Evolutionary conservation across 225 moss, liverwort and hornwort genomes (phyloP), one percentile per base, ranked within the genome.

Genomic region (Polytrichum commune): DNA sequence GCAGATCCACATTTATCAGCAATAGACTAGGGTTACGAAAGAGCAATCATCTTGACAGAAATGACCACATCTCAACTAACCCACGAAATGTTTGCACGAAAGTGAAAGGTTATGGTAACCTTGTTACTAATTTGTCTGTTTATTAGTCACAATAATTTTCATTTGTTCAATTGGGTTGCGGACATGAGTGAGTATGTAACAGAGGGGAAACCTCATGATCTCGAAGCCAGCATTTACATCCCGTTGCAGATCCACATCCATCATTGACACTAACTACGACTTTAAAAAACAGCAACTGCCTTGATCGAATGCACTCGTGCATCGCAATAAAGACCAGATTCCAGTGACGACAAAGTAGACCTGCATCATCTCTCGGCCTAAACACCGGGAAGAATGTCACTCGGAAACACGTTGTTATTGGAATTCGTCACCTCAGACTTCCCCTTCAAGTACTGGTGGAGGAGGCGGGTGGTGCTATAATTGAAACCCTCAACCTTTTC

Each of bases 401-500:
- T 53, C 19, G 89, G 89, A 54, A 89, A 89, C 58, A 89, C 89
- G 64, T 89, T 81, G 73, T 89, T 66, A 81, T 86, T 22, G 89
- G 83, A 62, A 86, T 81, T 71, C 79, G 70, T 69, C 86, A 70
- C 72, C 10, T 7, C 24, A 54, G 25, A 54, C 46, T 53, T 8
- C 5, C 86, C 89, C 85, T 84, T 86, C 61, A 90, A 80, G 76
- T 90, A 90, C 27, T 84, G 89, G 28, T 83, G 82, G 33, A 86
- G 89, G 29, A 90, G 86, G 19, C 75, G 78, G 19, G 89, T 90
- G 8, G 89, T 90, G 73, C 89, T 90, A 72, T 77, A 90, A 65
- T 90, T 90, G 77, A 86, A 86, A 62, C 86, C 89, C 22, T 74
- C 72, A 58, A 86, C 67, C 38, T 80, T 79, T 28, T 77, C 75